Conservation (phyloP, 495 filamentous ascomycete genomes). For the Neurospora sp. region DNA sequence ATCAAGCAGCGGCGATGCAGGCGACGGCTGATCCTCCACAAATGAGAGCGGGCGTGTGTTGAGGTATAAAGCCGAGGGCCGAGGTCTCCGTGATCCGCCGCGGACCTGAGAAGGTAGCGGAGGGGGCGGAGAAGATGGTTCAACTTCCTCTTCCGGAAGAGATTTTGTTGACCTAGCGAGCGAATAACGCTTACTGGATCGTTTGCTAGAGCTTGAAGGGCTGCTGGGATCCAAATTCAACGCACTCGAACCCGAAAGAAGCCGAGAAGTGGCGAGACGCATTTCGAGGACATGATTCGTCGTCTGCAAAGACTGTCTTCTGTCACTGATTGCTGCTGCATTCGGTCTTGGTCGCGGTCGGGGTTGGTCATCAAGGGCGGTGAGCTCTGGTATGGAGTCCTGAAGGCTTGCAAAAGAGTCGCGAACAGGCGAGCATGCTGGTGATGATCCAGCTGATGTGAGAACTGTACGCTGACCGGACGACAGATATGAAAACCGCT, state of each 20-base stretch:
- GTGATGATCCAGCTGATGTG: constrained; percentile 45
- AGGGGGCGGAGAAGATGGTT: background rate
- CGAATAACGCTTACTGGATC: constrained; percentile 32
- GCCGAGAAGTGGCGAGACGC: constrained; percentile 18
- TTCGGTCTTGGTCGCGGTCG: constrained; percentile 39
- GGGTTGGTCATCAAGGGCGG: constrained; percentile 16
- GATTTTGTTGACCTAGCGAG: constrained; percentile 13
- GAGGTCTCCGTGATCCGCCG: constrained; percentile 25
- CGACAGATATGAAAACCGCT: constrained; percentile 52
- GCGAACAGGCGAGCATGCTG: constrained; percentile 38
- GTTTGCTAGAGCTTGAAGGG: constrained; percentile 9
- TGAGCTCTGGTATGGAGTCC: constrained; percentile 17
- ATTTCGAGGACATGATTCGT: constrained; percentile 32
- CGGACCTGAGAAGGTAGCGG: background rate
- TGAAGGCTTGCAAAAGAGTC: constrained; percentile 34
- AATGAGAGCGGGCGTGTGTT: constrained; percentile 37
- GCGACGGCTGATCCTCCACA: constrained; percentile 40
- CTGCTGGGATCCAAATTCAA: background rate
- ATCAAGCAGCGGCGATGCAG: constrained; percentile 9
- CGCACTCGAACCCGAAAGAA: constrained; percentile 12
- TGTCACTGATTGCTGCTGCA: constrained; percentile 40
- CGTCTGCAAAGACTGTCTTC: constrained; percentile 43
- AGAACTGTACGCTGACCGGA: constrained; percentile 48
- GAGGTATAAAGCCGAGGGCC: constrained; percentile 31
- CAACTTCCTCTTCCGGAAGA: constrained; percentile 5